Evolutionary conservation across 768 basidiomycete species (phyloP).

Genomic region (Tulasnella sp.): DNA sequence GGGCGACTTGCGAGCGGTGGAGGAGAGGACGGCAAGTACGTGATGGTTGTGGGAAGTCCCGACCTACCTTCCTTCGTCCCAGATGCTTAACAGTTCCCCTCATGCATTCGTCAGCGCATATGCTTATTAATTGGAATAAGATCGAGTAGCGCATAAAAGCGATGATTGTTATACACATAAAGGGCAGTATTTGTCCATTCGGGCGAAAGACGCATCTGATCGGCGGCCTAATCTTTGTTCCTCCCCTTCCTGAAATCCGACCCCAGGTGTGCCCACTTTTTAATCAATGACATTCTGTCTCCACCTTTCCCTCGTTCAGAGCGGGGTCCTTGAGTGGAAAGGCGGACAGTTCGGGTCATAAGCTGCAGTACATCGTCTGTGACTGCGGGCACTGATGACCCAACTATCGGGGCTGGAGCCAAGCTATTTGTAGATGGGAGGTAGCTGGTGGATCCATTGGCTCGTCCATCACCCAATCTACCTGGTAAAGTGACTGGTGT

Average conservation of each 20-base stretch:
- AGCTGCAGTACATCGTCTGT: not conserved
- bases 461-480: not conserved
- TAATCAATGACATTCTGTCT: not conserved
- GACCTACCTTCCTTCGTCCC: no score
- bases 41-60: no score
- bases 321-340: not conserved
- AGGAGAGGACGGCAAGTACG: no score
- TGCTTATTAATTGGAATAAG: no score
- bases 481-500: not conserved
- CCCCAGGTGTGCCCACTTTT: not conserved
- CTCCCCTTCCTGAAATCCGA: not conserved
- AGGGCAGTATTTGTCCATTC: no score
- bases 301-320: not conserved
- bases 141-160: no score
- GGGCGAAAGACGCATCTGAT: no score
- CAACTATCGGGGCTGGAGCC: not conserved
- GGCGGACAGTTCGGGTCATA: not conserved
- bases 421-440: not conserved
- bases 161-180: no score
- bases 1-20: no score
- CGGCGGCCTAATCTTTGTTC: not conserved
- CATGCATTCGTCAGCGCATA: no score
- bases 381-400: not conserved
- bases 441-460: not conserved
- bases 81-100: no score